These are phyloP conservation scores for Gillenia trifoliata DNA, from an alignment of 306 rosid species.

Conservation along the genomic window DNA sequence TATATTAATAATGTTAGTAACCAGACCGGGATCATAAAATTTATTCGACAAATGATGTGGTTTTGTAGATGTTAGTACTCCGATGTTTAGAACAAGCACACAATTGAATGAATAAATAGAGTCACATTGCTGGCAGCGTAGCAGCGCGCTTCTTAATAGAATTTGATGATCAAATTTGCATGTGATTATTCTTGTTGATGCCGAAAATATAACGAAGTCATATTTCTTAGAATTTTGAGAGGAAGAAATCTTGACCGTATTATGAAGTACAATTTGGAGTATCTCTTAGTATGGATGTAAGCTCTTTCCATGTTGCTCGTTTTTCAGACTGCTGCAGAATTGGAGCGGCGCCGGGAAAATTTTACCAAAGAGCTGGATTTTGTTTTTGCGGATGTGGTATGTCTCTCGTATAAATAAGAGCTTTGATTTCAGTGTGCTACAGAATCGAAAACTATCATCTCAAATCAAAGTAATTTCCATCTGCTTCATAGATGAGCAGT, in stretches of 20 bases:
- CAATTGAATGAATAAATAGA: too few relatives aligned
- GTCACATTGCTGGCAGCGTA: too few relatives aligned
- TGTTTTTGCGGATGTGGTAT: conserved; percentile 50
- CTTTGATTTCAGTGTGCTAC: background rate
- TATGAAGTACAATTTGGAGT: background rate
- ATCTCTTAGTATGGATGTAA: background rate
- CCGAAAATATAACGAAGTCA: background rate
- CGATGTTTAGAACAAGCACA: too few relatives aligned
- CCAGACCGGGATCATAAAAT: too few relatives aligned
- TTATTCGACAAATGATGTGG: too few relatives aligned
- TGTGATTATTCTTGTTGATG: background rate
- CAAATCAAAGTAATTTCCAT: background rate
- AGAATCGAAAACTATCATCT: background rate
- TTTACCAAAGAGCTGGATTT: conserved; percentile 49
- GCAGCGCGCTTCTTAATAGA: background rate
- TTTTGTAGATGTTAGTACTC: too few relatives aligned
- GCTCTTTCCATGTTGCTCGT: background rate
- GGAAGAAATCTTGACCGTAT: background rate
- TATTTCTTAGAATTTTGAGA: background rate
- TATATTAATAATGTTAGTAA: too few relatives aligned
- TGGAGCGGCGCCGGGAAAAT: conserved; percentile 42
- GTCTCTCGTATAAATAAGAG: background rate
- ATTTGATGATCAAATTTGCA: background rate
- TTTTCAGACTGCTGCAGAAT: conserved; percentile 45
- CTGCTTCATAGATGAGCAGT: background rate